These are phyloP conservation scores for Fusarium anthophilum DNA, from an alignment of 2,329 filamentous ascomycete genomes.

Conservation along the genomic window DNA sequence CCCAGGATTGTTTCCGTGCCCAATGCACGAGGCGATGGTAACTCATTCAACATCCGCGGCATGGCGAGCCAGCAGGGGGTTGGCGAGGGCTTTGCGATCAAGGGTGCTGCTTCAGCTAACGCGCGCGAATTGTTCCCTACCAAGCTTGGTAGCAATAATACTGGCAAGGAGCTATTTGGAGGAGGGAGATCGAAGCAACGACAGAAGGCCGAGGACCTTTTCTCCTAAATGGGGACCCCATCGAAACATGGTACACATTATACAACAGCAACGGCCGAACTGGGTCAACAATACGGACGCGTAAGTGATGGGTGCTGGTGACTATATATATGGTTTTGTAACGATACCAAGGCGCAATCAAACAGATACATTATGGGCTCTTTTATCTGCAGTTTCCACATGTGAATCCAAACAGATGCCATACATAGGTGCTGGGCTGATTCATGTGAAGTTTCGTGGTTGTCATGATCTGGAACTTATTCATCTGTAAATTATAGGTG, in stretches of 20 bases:
- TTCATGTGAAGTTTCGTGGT: background rate
- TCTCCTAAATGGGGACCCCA: constrained; percentile 63
- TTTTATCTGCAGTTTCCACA: background rate
- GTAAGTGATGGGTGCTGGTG: constrained; percentile 20
- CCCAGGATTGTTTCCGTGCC: constrained; percentile 69
- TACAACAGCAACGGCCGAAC: background rate
- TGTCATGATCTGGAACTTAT: background rate
- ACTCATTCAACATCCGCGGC: constrained; percentile 69
- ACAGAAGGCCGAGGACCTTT: constrained; percentile 77
- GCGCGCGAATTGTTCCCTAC: constrained; percentile 75
- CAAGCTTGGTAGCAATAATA: constrained; percentile 65
- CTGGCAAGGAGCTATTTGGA: constrained; percentile 75
- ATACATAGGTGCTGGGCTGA: background rate
- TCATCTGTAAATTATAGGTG: background rate
- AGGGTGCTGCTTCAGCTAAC: constrained; percentile 61
- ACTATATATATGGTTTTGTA: constrained; percentile 37
- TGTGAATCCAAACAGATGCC: background rate
- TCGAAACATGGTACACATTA: background rate
- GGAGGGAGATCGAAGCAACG: constrained; percentile 61
- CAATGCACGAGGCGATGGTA: constrained; percentile 50
- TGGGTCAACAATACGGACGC: constrained; percentile 7
- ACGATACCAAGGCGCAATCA: constrained; percentile 43
- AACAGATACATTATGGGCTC: constrained; percentile 16
- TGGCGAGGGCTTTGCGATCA: constrained; percentile 69
- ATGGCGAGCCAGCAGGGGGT: constrained; percentile 57